Evolutionary conservation across 2,329 filamentous ascomycete species (phyloP), one percentile per base, ranked within the genome.

Genomic region (Nannizziopsis barbatae): DNA sequence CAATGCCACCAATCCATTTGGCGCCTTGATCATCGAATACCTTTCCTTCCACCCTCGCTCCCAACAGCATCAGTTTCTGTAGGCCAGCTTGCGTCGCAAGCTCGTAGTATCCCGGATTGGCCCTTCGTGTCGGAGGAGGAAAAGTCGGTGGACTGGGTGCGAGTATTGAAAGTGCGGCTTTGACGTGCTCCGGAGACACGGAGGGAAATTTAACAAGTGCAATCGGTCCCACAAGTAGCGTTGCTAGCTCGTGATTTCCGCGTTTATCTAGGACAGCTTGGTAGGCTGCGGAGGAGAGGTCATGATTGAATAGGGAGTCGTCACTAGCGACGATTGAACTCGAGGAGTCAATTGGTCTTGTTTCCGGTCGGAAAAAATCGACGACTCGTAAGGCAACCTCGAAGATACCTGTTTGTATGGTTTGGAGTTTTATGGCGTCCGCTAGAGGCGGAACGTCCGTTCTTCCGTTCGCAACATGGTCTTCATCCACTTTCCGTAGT

Each of bases 351-450:
- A 59, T 55, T 42, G 61, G 54, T 33, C 55, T 55, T 33, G 56
- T 52, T 67, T 67, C 53, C 73, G 76, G 62, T 77, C 77, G 62
- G 79, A 75, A 93, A 68, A 88, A 93, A 62, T 96, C 90, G 52
- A 89, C 81, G 45, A 96, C 78, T 56, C 84, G 83, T 53, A 96
- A 71, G 1, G 90, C 89, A 14, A 86, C 80, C 56, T 83, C 81
- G 63, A 98, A 86, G 61, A 98, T 93, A 61, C 86, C 84, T 11
- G 86, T 92, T 62, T 92, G 83, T 49, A 98, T 72, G 20, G 94
- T 85, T 64, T 93, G 83, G 20, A 96, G 64, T 66, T 86, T 83
- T 56, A 92, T 75, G 35, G 72, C 69, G 1, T 76, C 68, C n/a
- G 76, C 74, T 31, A 86, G 62, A 1, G 62, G 53, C 15, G 65